Conservation (phyloP, 257 asterid species). For the Lycium barbarum region DNA sequence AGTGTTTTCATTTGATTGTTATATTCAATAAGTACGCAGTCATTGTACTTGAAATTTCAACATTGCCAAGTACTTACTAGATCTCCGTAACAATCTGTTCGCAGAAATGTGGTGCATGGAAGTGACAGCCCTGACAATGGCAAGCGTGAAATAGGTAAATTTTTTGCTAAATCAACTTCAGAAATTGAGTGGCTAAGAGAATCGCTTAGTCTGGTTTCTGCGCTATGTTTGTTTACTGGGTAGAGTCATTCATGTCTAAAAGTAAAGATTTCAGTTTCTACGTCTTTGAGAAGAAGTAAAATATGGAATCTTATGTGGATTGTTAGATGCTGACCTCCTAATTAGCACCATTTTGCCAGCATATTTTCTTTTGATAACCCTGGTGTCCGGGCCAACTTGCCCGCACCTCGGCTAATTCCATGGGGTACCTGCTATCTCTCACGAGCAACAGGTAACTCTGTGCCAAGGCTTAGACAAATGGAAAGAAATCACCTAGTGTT, state of each 20-base stretch:
- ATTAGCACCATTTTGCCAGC: background rate
- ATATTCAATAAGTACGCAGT: background rate
- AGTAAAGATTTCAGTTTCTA: background rate
- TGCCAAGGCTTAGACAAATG: too few species aligned
- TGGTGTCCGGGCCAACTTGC: too few species aligned
- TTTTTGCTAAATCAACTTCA: background rate
- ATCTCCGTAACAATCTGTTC: slow-evolving; percentile 19
- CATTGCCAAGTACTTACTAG: background rate
- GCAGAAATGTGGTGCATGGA: slow-evolving; percentile 97
- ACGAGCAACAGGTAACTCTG: too few species aligned
- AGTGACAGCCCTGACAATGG: slow-evolving; percentile 97
- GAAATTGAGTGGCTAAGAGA: background rate
- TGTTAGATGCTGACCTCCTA: background rate
- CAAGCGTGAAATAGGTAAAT: slow-evolving; percentile 79
- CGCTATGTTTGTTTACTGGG: background rate
- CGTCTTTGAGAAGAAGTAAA: background rate
- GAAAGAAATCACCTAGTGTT: too few species aligned
- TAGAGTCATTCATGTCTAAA: background rate
- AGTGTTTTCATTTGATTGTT: background rate
- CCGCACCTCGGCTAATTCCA: too few species aligned
- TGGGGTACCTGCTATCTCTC: too few species aligned
- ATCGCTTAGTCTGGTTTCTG: background rate
- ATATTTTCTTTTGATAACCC: background rate
- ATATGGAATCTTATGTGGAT: background rate
- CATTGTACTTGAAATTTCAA: background rate